Evolutionary conservation across 176 grass and related monocot genomes (phyloP).

Genomic region (Guadua angustifolia): DNA sequence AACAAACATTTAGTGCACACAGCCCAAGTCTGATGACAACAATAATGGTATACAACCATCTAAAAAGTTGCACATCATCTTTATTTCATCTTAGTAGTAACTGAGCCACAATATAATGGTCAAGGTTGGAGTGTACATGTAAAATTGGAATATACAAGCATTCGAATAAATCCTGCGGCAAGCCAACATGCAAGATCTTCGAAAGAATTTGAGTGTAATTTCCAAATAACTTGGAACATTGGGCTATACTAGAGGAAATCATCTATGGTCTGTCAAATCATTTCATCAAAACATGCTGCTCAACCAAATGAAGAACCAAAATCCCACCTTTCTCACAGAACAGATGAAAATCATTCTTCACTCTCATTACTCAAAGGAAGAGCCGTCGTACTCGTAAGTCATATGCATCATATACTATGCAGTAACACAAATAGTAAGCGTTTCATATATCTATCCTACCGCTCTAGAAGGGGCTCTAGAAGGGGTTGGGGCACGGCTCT

Average conservation of each 20-base stretch:
- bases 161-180: constrained; percentile 2
- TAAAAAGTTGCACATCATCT: neutral
- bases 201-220: neutral
- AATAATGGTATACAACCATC: neutral
- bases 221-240: neutral
- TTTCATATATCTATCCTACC: neutral
- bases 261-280: neutral
- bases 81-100: neutral
- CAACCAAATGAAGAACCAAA: neutral
- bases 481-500: no score
- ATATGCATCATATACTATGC: neutral
- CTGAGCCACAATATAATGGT: neutral
- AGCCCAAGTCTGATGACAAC: neutral
- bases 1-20: constrained; percentile 6
- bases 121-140: neutral
- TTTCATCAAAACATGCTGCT: neutral
- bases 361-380: neutral
- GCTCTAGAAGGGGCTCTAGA: no score
- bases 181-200: neutral
- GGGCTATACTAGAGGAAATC: neutral
- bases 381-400: neutral
- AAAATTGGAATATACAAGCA: constrained; percentile 5
- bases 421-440: neutral
- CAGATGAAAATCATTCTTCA: neutral
- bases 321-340: neutral